Evolutionary conservation across 257 asterid genomes (phyloP).

Genomic region (Solanum bulbocastanum): DNA sequence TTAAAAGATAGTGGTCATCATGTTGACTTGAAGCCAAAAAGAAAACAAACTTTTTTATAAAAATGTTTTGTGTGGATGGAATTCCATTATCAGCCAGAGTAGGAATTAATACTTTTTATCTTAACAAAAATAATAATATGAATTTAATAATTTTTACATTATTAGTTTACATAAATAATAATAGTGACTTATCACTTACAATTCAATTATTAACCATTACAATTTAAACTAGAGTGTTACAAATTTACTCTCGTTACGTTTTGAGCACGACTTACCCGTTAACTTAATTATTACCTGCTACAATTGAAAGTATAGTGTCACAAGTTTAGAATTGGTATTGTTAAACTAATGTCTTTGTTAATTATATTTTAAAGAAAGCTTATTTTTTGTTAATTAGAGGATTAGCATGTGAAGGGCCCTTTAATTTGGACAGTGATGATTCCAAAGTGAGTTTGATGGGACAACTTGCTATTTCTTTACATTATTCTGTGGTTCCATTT

Average conservation of each 20-base stretch:
- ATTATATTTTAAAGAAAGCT: not conserved
- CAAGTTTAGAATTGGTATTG: not conserved
- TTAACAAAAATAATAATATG: not conserved
- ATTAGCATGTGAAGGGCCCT: not conserved
- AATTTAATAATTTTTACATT: not conserved
- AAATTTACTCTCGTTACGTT: not conserved
- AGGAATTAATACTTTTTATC: not conserved
- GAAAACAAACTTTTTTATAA: not conserved
- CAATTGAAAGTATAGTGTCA: not conserved
- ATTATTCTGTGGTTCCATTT: not conserved
- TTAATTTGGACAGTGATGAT: constrained; percentile 1
- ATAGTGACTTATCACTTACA: too few species aligned
- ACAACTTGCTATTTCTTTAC: not conserved
- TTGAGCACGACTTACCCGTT: not conserved
- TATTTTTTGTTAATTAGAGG: not conserved
- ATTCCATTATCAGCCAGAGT: not conserved
- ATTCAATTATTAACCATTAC: not conserved
- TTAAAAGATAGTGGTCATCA: not conserved
- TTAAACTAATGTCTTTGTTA: not conserved
- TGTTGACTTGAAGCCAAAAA: not conserved
- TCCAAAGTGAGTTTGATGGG: not conserved
- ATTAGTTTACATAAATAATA: not conserved
- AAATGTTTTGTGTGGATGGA: not conserved
- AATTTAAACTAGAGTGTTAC: not conserved
- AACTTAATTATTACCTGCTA: not conserved